Evolutionary conservation across 148 eudicot genomes (phyloP).

Genomic region (Chenopodium formosanum): DNA sequence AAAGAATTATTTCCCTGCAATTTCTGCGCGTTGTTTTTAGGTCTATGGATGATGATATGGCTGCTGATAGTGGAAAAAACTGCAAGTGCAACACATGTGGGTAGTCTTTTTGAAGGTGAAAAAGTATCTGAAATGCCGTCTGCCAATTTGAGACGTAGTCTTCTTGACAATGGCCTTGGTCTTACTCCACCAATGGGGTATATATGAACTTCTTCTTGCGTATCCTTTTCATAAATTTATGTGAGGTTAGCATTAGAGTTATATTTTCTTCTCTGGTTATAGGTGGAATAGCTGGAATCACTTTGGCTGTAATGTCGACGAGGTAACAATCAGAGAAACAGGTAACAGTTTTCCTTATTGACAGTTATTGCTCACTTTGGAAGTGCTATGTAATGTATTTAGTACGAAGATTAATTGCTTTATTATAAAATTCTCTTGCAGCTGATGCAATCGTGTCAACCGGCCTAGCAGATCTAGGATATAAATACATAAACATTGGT

Average conservation of each 20-base stretch:
- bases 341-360: too few relatives aligned
- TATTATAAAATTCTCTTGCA: conserved; percentile 16
- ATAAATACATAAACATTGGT: conserved; percentile 76
- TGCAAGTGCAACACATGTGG: background rate
- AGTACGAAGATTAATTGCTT: too few relatives aligned
- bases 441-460: conserved; percentile 79
- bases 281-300: conserved; percentile 52
- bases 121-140: too few relatives aligned
- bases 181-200: conserved; percentile 19
- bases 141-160: background rate
- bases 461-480: conserved; percentile 69
- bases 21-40: too few relatives aligned
- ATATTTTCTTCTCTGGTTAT: background rate
- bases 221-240: background rate
- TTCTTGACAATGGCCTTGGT: background rate
- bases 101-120: background rate
- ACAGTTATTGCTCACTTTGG: too few relatives aligned
- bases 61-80: background rate
- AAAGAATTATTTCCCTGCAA: too few relatives aligned
- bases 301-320: conserved; percentile 30
- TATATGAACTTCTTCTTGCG: background rate
- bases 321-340: too few relatives aligned
- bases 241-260: too few relatives aligned
- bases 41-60: background rate
- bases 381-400: too few relatives aligned